A percentile compares a stretch with the other conserved stretches of the same genome.
phyloP scores from a whole-genome alignment of 2,329 filamentous ascomycete species.

The Neurospora sp. region DNA sequence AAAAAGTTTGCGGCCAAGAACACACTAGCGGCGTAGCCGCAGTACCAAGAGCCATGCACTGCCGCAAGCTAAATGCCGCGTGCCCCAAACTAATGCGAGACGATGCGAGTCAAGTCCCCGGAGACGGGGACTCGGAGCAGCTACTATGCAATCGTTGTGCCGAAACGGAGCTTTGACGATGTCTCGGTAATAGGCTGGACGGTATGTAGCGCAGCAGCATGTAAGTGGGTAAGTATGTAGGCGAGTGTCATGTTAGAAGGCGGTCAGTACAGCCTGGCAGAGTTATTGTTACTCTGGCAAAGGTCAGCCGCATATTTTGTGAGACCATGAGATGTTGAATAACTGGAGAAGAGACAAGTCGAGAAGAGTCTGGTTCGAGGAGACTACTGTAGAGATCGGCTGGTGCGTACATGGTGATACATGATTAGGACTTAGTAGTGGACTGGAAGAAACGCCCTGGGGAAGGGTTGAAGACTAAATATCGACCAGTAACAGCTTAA shows the following conservation, averaged over 20 bases:
- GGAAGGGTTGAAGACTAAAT: not conserved
- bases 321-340: not conserved
- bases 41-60: not conserved
- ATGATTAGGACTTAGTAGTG: not conserved
- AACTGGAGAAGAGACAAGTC: not conserved
- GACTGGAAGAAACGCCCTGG: not conserved
- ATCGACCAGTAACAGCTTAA: not conserved
- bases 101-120: not conserved
- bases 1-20: not conserved
- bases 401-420: not conserved
- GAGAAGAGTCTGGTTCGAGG: not conserved
- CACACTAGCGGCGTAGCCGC: not conserved
- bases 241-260: not conserved
- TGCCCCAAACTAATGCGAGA: not conserved
- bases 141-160: not conserved
- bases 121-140: not conserved
- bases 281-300: not conserved
- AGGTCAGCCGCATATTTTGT: not conserved
- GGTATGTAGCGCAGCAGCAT: not conserved
- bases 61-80: not conserved
- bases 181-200: not conserved
- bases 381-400: not conserved
- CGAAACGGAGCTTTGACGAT: not conserved
- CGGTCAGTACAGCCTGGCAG: not conserved
- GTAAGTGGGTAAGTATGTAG: not conserved